A percentile compares a stretch with the other conserved stretches of the same genome.
phyloP scores from a whole-genome alignment of 164 flowering plant genomes.

The Brasenia schreberi region DNA sequence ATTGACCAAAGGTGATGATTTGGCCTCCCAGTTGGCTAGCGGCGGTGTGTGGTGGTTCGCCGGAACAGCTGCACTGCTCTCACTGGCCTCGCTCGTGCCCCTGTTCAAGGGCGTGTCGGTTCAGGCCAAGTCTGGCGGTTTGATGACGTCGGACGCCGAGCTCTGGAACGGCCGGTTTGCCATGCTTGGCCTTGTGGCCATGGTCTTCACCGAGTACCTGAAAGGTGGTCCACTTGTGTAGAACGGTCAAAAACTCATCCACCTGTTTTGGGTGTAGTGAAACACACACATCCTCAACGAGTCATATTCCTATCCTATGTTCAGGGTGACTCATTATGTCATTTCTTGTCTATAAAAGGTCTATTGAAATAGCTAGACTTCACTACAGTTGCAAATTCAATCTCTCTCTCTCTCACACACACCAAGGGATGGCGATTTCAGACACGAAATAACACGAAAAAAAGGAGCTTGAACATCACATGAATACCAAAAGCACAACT shows the following conservation, averaged over 20 bases:
- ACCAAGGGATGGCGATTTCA: too few relatives aligned
- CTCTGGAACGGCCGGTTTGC: slow-evolving; percentile 82
- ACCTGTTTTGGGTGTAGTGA: background rate
- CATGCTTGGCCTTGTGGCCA: slow-evolving; percentile 73
- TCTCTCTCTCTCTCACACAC: background rate
- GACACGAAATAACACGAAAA: too few relatives aligned
- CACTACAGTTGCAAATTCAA: too few relatives aligned
- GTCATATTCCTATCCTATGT: background rate
- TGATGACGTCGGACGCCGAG: slow-evolving; percentile 77
- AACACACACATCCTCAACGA: background rate
- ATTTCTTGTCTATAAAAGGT: too few relatives aligned
- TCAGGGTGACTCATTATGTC: background rate
- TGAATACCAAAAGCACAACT: too few relatives aligned
- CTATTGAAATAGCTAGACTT: too few relatives aligned
- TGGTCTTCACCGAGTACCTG: slow-evolving; percentile 74
- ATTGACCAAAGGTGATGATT: slow-evolving; percentile 37
- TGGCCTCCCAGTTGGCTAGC: slow-evolving; percentile 40
- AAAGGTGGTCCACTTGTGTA: slow-evolving; percentile 60
- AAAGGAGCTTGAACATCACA: too few relatives aligned
- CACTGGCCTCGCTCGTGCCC: slow-evolving; percentile 66
- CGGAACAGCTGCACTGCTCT: slow-evolving; percentile 35
- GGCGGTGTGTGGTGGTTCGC: slow-evolving; percentile 66
- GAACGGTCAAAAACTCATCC: background rate
- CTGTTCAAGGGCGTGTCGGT: slow-evolving; percentile 48
- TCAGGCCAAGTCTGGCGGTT: slow-evolving; percentile 38